Conservation (phyloP, 2,329 filamentous ascomycete genomes). For the Hymenoscyphus fructigenus region DNA sequence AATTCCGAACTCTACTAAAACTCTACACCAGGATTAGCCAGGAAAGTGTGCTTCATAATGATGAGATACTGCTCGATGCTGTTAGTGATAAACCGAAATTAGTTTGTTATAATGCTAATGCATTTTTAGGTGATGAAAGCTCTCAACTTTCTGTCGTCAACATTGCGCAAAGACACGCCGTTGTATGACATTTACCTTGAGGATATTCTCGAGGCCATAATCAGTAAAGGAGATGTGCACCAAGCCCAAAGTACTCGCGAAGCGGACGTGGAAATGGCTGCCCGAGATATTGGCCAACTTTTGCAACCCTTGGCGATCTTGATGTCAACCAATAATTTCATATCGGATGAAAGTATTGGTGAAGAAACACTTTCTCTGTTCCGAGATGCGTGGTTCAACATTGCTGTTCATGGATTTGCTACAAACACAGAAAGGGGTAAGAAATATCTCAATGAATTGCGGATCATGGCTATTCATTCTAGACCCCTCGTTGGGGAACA, state of each 20-base stretch:
- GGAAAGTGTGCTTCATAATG: slow-evolving; percentile 69
- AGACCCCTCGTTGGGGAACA: slow-evolving; percentile 85
- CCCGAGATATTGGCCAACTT: slow-evolving; percentile 83
- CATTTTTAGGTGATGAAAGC: slow-evolving; percentile 66
- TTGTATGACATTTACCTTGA: slow-evolving; percentile 82
- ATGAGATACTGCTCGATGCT: slow-evolving; percentile 66
- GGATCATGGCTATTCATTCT: slow-evolving; percentile 82
- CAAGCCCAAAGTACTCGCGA: slow-evolving; percentile 72
- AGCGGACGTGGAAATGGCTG: slow-evolving; percentile 77
- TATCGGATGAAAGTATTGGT: slow-evolving; percentile 47
- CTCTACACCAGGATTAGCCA: slow-evolving; percentile 75
- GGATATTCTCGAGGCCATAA: slow-evolving; percentile 80
- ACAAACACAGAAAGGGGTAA: slow-evolving; percentile 71
- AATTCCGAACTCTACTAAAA: slow-evolving; percentile 84
- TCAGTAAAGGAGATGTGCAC: slow-evolving; percentile 85
- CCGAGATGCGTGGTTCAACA: slow-evolving; percentile 97
- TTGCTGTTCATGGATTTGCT: slow-evolving; percentile 89
- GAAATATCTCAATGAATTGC: slow-evolving; percentile 72
- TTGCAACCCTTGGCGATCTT: slow-evolving; percentile 85
- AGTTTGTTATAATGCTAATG: neutral
- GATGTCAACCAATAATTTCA: slow-evolving; percentile 64
- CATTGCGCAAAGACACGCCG: slow-evolving; percentile 65
- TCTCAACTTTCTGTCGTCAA: slow-evolving; percentile 73
- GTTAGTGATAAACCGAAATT: slow-evolving; percentile 47
- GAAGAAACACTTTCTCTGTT: slow-evolving; percentile 73